Base-by-base conservation (phyloP, 176 grass and related monocot genomes). In the Bromus sterilis region DNA sequence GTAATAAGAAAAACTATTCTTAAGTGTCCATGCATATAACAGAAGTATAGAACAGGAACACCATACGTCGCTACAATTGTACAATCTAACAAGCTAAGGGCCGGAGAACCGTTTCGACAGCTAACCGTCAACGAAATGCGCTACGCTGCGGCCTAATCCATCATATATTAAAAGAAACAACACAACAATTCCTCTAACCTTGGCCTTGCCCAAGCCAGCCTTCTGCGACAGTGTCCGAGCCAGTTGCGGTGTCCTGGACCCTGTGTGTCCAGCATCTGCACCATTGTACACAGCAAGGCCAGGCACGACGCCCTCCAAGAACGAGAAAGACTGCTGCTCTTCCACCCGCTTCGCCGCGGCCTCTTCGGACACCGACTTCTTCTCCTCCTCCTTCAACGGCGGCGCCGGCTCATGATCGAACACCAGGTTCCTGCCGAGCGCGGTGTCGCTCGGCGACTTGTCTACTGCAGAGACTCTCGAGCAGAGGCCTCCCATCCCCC, bases 391-490 rank as follows among this genome's bases (percentile, higher is more conserved):
- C 69, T 89, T 84, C 62, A 64, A 12, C 7, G 34, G 21, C 37
- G 23, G 29, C 37, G 23, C 43, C 20, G 83, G 70, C 58, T 86
- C 86, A 12, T 80, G 31, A 80, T 96, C 83, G 46, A 83, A 80
- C 10, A 85, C 59, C 55, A 72, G 82, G 87, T 81, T 78, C 64
- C 43, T 36, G 14, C 72, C 88, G 24, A 95, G 84, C 58, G 77
- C 88, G 56, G 89, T 84, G 51, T 95, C 97, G 51, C 93, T 99
- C 39, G 89, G 93, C 33, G 93, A 99, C 85, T 99, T 99, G 87
- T 95, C 89, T n/a, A 95, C 80, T 2, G 87, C 93, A 6, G 93
- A 90, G 79, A 88, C 79, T 78, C 82, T 99, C 10, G 97, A 95
- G 84, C 97, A 99, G 70, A 95, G 76, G 7, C 91, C 91, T 44